Conservation (phyloP, 176 grass and related monocot species). For the Paspalum notatum region DNA sequence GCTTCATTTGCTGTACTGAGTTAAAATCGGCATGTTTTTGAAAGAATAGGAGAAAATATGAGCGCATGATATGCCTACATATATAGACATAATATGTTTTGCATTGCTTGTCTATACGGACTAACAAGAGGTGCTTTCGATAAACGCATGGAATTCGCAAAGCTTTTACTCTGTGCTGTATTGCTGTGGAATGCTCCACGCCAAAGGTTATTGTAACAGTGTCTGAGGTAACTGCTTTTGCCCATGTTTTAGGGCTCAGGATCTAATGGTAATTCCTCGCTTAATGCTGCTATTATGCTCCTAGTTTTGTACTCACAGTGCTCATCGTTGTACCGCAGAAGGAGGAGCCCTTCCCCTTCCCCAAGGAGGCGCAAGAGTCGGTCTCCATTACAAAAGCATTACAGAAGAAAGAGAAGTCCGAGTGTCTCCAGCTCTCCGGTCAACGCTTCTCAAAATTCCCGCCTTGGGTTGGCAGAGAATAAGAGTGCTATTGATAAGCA, state of each 20-base stretch:
- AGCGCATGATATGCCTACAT: constrained; percentile 35
- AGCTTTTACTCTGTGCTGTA: constrained; percentile 66
- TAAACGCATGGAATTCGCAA: constrained; percentile 63
- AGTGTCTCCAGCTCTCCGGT: constrained; percentile 55
- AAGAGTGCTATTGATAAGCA: constrained; percentile 72
- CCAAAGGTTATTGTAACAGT: constrained; percentile 58
- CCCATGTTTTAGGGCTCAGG: constrained; percentile 38
- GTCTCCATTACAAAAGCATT: constrained; percentile 58
- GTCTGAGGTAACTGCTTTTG: constrained; percentile 60
- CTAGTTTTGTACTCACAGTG: constrained; percentile 32
- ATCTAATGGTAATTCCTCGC: constrained; percentile 35
- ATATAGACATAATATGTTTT: constrained; percentile 20
- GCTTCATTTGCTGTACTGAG: neutral
- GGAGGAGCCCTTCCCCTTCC: constrained; percentile 83
- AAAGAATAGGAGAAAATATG: constrained; percentile 1
- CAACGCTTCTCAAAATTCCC: constrained; percentile 50
- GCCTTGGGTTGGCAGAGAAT: constrained; percentile 48
- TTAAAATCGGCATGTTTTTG: neutral
- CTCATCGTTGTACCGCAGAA: constrained; percentile 54
- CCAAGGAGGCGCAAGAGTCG: constrained; percentile 60
- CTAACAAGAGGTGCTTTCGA: constrained; percentile 55
- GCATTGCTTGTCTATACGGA: constrained; percentile 48
- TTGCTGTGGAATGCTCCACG: constrained; percentile 51
- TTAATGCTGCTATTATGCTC: constrained; percentile 33
- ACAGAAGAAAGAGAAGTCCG: constrained; percentile 74